Percentiles rank a stretch among this genome's conserved stretches.
Conservation (phyloP, 1,139 yeast species). For the Scheffersomyces illinoinensis region DNA sequence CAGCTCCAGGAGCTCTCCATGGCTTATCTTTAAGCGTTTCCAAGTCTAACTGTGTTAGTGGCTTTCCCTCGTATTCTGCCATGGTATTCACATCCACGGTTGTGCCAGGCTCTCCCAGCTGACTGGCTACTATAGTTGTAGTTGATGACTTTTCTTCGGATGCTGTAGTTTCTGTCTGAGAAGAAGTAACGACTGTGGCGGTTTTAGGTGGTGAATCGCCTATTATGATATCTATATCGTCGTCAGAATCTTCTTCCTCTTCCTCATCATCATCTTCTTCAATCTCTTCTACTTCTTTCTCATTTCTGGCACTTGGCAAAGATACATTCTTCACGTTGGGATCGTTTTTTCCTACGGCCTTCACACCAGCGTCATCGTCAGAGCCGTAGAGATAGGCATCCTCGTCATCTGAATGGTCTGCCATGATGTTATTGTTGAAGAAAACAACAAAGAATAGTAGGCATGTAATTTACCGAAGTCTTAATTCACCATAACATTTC, state of each 20-base stretch:
- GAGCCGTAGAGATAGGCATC: conserved; percentile 86
- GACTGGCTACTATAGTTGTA: conserved; percentile 36
- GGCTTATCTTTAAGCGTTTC: conserved; percentile 90
- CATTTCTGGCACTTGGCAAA: neutral
- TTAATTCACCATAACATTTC: neutral
- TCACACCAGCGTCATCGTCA: conserved; percentile 48
- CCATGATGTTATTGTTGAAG: conserved; percentile 8
- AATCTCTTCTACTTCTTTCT: conserved; percentile 10
- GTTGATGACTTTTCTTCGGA: conserved; percentile 32
- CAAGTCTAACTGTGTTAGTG: conserved; percentile 79
- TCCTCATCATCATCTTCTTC: conserved; percentile 18
- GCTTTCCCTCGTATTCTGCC: conserved; percentile 80
- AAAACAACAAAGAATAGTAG: neutral
- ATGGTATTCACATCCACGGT: conserved; percentile 74
- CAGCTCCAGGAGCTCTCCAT: conserved; percentile 98
- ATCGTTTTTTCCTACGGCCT: neutral
- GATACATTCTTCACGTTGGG: neutral
- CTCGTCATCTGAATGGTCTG: conserved; percentile 57
- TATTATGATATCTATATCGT: conserved; percentile 47
- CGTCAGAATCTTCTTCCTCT: conserved; percentile 35
- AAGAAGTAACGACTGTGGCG: conserved; percentile 14
- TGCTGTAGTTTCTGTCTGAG: conserved; percentile 13
- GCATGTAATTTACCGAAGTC: neutral
- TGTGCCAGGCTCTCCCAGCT: conserved; percentile 32
- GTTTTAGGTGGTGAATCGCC: conserved; percentile 30